phyloP scores from a whole-genome alignment of 1,284 basidiomycete genomes.

The Gomphus sp. region DNA sequence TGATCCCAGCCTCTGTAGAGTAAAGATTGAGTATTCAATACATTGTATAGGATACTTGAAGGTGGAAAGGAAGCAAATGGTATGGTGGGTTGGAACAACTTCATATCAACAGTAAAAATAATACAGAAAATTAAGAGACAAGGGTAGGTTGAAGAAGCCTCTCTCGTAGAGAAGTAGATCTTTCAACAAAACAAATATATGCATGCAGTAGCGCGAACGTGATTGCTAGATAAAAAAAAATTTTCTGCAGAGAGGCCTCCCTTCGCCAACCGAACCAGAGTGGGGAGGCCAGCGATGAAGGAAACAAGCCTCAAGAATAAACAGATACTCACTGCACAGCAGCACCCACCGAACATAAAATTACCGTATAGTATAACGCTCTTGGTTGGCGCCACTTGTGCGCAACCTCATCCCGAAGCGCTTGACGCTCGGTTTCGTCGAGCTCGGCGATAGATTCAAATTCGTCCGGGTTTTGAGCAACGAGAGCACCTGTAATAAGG shows the following conservation, averaged over 20 bases:
- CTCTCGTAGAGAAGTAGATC: too few species aligned
- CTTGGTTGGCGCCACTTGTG: conserved; percentile 50
- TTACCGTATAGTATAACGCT: conserved; percentile 44
- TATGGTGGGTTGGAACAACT: too few species aligned
- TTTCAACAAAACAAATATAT: too few species aligned
- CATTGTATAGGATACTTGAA: too few species aligned
- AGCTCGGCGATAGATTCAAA: conserved; percentile 46
- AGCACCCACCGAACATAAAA: conserved; percentile 48
- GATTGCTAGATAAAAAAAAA: too few species aligned
- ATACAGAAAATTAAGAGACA: too few species aligned
- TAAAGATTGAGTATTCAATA: too few species aligned
- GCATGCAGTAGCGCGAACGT: too few species aligned
- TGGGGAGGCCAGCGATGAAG: not conserved
- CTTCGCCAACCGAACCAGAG: not conserved
- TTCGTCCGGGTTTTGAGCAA: conserved; percentile 44
- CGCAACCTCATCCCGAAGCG: conserved; percentile 41
- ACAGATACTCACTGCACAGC: conserved; percentile 42
- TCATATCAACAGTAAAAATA: too few species aligned
- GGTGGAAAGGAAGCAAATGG: too few species aligned
- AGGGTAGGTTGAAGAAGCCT: too few species aligned
- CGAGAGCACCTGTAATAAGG: conserved; percentile 39
- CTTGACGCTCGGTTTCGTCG: conserved; percentile 37
- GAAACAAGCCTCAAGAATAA: not conserved
- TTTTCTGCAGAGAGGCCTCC: too few species aligned
- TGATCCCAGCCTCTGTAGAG: conserved; percentile 47